These are phyloP conservation scores for Miscanthus lutarioriparius DNA, from an alignment of 176 grass and related monocot genomes.

Conservation along the genomic window DNA sequence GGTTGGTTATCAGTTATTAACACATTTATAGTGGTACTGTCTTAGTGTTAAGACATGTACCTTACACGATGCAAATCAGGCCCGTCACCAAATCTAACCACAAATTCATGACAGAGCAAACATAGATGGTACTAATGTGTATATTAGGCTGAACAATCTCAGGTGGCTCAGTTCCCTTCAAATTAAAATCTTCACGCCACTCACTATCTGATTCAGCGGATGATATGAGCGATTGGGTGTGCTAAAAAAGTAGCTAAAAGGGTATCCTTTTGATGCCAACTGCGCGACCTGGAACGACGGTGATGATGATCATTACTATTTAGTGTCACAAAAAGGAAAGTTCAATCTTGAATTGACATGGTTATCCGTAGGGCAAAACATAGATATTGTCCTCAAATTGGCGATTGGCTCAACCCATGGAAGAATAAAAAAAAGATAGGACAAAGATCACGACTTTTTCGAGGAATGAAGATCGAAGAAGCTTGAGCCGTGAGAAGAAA, in stretches of 20 bases:
- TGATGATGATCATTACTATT: neutral
- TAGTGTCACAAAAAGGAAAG: neutral
- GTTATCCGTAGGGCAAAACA: neutral
- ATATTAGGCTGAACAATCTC: neutral
- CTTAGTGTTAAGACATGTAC: neutral
- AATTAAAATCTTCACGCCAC: neutral
- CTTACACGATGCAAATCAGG: neutral
- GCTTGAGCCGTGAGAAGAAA: neutral
- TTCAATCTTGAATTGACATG: neutral
- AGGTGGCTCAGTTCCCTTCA: neutral
- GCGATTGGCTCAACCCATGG: neutral
- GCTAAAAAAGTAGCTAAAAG: neutral
- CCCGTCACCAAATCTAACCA: neutral
- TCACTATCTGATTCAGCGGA: neutral
- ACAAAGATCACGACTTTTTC: constrained; percentile 4
- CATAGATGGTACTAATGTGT: neutral
- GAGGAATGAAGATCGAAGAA: neutral
- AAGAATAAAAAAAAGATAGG: neutral
- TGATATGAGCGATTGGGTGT: neutral
- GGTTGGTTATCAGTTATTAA: neutral
- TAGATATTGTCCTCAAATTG: neutral
- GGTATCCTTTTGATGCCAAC: neutral
- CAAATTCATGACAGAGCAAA: neutral
- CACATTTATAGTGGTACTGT: neutral
- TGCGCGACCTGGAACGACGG: neutral